phyloP scores from a whole-genome alignment of 2,329 filamentous ascomycete species.

The Paecilomyces dactylethromorphus region DNA sequence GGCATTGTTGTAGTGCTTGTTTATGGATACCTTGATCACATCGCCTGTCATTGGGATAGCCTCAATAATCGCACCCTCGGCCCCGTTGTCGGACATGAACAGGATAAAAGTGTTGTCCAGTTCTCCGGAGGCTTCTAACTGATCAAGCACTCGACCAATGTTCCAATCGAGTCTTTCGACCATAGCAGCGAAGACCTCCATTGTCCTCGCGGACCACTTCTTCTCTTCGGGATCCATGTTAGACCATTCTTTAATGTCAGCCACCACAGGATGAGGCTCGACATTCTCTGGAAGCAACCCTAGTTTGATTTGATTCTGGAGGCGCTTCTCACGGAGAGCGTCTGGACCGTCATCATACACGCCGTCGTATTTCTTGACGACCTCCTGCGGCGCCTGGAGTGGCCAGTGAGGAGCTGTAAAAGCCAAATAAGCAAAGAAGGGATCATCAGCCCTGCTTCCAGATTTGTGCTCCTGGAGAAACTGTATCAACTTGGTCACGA shows the following conservation, averaged over 20 bases:
- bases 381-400: constrained; percentile 51
- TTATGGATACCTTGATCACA: constrained; percentile 47
- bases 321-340: constrained; percentile 46
- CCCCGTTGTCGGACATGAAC: constrained; percentile 60
- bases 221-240: constrained; percentile 31
- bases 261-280: constrained; percentile 28
- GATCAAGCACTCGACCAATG: constrained; percentile 52
- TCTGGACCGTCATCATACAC: constrained; percentile 57
- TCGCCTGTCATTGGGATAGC: constrained; percentile 52
- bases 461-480: background rate
- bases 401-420: constrained; percentile 61
- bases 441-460: constrained; percentile 21
- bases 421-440: constrained; percentile 56
- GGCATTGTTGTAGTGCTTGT: constrained; percentile 53
- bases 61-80: constrained; percentile 54
- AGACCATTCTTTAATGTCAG: constrained; percentile 38
- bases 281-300: constrained; percentile 49
- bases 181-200: constrained; percentile 61
- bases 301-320: constrained; percentile 51
- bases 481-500: constrained; percentile 28
- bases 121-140: constrained; percentile 51
- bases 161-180: constrained; percentile 57
- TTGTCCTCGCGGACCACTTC: constrained; percentile 41
- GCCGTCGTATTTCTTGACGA: constrained; percentile 53
- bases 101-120: constrained; percentile 58